Evolutionary conservation across 2,329 filamentous ascomycete genomes (phyloP).

Genomic region (Fragosphaeria purpurea): DNA sequence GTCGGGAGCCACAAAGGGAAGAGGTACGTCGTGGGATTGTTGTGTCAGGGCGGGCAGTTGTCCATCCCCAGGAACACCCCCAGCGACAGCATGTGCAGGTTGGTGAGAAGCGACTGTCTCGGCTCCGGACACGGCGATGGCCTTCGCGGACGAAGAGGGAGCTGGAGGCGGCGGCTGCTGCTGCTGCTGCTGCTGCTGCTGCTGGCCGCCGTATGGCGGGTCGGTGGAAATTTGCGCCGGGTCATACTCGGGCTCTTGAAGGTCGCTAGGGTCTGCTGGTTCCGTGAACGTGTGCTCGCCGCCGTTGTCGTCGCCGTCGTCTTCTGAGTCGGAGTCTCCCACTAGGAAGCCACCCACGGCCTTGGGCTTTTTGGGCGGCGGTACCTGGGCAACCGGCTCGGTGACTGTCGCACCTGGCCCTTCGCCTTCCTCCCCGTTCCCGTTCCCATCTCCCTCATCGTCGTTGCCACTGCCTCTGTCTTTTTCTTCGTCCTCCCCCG

Average conservation of each 20-base stretch:
- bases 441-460: neutral
- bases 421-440: too few species aligned
- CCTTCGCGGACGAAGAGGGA: neutral
- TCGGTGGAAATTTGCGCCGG: constrained; percentile 9
- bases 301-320: constrained; percentile 19
- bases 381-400: constrained; percentile 16
- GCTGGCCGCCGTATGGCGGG: constrained; percentile 7
- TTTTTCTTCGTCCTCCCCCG: neutral
- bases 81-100: too few species aligned
- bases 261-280: neutral
- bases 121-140: neutral
- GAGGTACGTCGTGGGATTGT: too few species aligned
- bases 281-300: neutral
- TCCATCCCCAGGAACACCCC: too few species aligned
- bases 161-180: neutral
- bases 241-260: constrained; percentile 5
- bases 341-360: constrained; percentile 51
- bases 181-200: neutral
- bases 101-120: too few species aligned
- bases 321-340: constrained; percentile 50
- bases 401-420: constrained; percentile 21
- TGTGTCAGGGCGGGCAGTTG: too few species aligned
- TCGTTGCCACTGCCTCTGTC: neutral
- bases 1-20: constrained; percentile 47
- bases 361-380: constrained; percentile 45